A percentile compares a stretch with the other conserved stretches of the same genome.
Evolutionary conservation across 75 land plant genomes (phyloP).

Genomic region (Chamaecyparis obtusa): DNA sequence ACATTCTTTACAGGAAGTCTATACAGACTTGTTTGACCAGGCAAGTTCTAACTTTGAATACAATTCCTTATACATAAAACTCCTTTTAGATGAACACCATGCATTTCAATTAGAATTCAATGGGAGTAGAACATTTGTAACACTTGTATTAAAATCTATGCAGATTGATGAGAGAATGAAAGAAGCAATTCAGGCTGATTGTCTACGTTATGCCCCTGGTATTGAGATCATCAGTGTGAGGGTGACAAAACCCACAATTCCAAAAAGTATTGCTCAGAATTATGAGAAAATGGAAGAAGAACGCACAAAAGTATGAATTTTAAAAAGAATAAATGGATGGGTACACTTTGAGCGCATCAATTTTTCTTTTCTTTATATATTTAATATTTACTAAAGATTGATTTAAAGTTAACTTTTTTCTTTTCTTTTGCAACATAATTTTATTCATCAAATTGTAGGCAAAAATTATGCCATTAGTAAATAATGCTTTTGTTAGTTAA

Average conservation of each 20-base stretch:
- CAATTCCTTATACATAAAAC: background rate
- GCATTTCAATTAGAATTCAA: background rate
- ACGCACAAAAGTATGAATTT: constrained; percentile 41
- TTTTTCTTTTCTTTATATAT: background rate
- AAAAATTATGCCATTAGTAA: too few relatives aligned
- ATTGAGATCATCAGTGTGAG: constrained; percentile 53
- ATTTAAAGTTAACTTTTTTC: background rate
- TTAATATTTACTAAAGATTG: background rate
- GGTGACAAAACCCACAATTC: constrained; percentile 56
- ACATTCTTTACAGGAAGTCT: constrained; percentile 50
- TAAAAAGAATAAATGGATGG: background rate
- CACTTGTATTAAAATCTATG: background rate
- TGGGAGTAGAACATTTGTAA: background rate
- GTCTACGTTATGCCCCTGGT: constrained; percentile 58
- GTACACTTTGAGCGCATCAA: background rate
- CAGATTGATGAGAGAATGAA: constrained; percentile 65
- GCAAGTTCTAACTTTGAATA: constrained; percentile 10
- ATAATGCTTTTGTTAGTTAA: too few relatives aligned
- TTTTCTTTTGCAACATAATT: background rate
- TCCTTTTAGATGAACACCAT: background rate
- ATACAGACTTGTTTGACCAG: constrained; percentile 58
- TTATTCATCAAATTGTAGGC: too few relatives aligned
- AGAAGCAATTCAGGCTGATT: constrained; percentile 53
- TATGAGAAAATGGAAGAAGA: constrained; percentile 60
- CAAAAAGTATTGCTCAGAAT: constrained; percentile 43